Percentiles rank a stretch among this genome's conserved stretches.
phyloP scores from a whole-genome alignment of 305 asterid species.

The Fraxinus dipetala region DNA sequence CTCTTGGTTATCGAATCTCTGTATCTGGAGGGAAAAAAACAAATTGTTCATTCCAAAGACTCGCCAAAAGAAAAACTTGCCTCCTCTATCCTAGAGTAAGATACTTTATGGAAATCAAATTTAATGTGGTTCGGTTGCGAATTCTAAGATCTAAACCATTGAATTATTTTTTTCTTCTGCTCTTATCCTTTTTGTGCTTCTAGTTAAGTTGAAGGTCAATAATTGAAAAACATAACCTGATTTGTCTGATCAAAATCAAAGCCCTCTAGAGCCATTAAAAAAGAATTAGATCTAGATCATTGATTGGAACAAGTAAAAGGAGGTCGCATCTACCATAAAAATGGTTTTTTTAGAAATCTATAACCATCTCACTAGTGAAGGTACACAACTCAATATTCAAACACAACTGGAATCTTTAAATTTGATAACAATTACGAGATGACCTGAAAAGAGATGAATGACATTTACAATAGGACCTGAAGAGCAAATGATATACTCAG shows the following conservation, averaged over 20 bases:
- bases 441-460: neutral
- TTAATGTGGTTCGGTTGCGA: neutral
- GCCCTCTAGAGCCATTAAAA: neutral
- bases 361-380: neutral
- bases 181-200: neutral
- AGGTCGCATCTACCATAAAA: neutral
- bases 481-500: conserved; percentile 15
- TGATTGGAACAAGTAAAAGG: neutral
- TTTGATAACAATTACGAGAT: neutral
- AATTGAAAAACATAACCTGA: neutral
- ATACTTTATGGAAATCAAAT: neutral
- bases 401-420: neutral
- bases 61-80: neutral
- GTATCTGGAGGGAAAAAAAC: conserved; percentile 42
- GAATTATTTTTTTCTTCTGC: neutral
- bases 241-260: neutral
- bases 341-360: neutral
- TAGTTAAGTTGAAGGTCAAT: neutral
- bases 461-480: neutral
- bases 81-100: neutral
- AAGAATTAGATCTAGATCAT: neutral
- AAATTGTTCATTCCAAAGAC: conserved; percentile 13
- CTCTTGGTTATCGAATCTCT: conserved; percentile 80
- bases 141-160: neutral
- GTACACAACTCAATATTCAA: neutral